Conservation (phyloP, 139 green algal species). For the Monoraphidium neglectum region DNA sequence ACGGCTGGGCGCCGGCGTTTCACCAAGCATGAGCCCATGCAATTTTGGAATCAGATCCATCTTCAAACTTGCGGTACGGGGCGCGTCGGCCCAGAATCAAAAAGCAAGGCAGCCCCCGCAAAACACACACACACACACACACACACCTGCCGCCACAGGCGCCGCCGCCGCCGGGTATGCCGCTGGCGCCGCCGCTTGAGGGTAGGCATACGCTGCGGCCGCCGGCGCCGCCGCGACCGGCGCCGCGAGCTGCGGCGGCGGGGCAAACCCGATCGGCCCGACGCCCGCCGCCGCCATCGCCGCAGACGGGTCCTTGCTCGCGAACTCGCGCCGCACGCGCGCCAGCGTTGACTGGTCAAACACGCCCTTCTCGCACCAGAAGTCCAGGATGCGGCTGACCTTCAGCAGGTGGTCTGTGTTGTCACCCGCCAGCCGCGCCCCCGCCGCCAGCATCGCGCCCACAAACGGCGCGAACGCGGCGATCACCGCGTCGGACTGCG, state of each 20-base stretch:
- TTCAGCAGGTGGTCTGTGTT: not conserved
- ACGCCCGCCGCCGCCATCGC: not conserved
- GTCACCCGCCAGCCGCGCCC: not conserved
- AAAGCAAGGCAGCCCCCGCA: too few species aligned
- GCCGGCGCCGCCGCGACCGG: not conserved
- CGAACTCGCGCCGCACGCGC: slow-evolving; percentile 11
- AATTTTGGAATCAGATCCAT: too few species aligned
- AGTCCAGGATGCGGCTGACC: slow-evolving; percentile 22
- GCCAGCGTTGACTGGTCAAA: slow-evolving; percentile 7
- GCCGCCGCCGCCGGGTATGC: not conserved
- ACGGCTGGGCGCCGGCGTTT: too few species aligned
- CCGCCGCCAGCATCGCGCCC: slow-evolving; percentile 22
- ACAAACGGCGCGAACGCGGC: slow-evolving; percentile 13
- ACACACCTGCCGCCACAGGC: too few species aligned
- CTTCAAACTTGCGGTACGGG: too few species aligned
- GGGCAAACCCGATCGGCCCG: not conserved
- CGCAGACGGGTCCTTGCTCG: not conserved
- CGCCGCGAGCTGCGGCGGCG: not conserved
- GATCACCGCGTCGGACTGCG: not conserved
- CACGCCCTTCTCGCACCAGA: slow-evolving; percentile 28
- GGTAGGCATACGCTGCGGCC: too few species aligned
- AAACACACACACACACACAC: too few species aligned
- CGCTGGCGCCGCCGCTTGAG: not conserved
- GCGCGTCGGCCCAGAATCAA: too few species aligned
- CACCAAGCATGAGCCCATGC: too few species aligned